phyloP scores from a whole-genome alignment of 1,284 basidiomycete genomes.

The Pseudozyma tsukubaensis region DNA sequence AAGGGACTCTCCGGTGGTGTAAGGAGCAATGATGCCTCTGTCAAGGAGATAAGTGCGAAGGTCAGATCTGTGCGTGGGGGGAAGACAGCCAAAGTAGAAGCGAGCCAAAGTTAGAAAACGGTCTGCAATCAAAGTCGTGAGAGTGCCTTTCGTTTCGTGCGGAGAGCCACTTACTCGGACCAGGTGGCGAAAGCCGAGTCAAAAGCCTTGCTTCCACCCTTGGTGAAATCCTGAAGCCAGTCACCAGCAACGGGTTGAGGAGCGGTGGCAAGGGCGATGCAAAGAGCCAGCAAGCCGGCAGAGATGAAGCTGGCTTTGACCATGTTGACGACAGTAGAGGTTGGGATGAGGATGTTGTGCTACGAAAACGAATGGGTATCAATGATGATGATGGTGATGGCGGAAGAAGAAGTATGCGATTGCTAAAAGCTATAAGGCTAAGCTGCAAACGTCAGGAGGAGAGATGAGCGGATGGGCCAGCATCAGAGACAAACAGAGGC shows the following conservation, averaged over 20 bases:
- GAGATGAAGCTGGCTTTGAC: conserved; percentile 61
- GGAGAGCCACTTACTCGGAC: conserved; percentile 57
- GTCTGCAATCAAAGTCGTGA: background rate
- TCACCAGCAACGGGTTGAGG: conserved; percentile 56
- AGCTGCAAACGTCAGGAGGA: background rate
- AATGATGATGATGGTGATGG: conserved; percentile 9
- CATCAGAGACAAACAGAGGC: background rate
- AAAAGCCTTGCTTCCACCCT: conserved; percentile 56
- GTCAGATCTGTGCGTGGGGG: conserved; percentile 28
- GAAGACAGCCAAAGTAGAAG: background rate
- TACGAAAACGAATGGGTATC: background rate
- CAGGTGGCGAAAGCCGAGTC: conserved; percentile 62
- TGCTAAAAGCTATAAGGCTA: background rate
- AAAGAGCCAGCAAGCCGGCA: conserved; percentile 55
- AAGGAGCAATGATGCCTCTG: conserved; percentile 65
- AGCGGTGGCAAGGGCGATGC: conserved; percentile 54
- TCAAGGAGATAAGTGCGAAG: conserved; percentile 67
- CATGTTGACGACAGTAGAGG: conserved; percentile 26
- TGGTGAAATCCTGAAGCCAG: conserved; percentile 56
- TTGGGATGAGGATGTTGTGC: background rate
- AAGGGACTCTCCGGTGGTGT: conserved; percentile 62
- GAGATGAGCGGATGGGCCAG: background rate
- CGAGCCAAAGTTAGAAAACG: background rate
- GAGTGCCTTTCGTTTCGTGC: background rate
- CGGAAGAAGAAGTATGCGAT: background rate